Evolutionary conservation across 768 basidiomycete species (phyloP).

Genomic region (Amanita fuliginea): DNA sequence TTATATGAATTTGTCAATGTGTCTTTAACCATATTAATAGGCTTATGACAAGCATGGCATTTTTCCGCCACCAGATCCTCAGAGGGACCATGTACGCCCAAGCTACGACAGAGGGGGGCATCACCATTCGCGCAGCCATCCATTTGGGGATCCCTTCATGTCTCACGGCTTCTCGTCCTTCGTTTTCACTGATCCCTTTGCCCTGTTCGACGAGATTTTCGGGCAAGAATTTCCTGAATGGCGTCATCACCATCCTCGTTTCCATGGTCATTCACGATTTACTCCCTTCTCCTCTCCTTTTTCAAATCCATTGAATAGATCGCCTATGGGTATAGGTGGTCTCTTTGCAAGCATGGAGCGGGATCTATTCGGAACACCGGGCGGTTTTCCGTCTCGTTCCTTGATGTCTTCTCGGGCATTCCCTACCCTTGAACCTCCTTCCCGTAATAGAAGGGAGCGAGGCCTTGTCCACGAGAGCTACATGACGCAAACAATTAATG

Average conservation of each 20-base stretch:
- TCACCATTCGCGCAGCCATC: conserved; percentile 15
- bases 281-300: conserved; percentile 17
- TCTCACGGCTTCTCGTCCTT: conserved; percentile 23
- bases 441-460: conserved; percentile 16
- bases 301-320: conserved; percentile 18
- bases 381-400: conserved; percentile 11
- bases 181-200: conserved; percentile 65
- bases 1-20: background rate
- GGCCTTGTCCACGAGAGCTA: conserved; percentile 40
- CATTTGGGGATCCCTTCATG: conserved; percentile 34
- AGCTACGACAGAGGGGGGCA: conserved; percentile 11
- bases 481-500: conserved; percentile 49
- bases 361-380: conserved; percentile 18
- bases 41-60: conserved; percentile 61
- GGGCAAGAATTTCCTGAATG: conserved; percentile 28
- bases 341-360: conserved; percentile 22
- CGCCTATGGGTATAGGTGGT: conserved; percentile 20
- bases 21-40: conserved; percentile 19
- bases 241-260: conserved; percentile 16
- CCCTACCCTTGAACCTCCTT: conserved; percentile 18
- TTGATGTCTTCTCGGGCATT: conserved; percentile 14
- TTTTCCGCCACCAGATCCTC: conserved; percentile 55
- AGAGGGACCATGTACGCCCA: conserved; percentile 14
- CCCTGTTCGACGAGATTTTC: conserved; percentile 65
- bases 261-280: conserved; percentile 2